Base-by-base conservation (phyloP, 345 rosid genomes). In the Linum usitatissimum region DNA sequence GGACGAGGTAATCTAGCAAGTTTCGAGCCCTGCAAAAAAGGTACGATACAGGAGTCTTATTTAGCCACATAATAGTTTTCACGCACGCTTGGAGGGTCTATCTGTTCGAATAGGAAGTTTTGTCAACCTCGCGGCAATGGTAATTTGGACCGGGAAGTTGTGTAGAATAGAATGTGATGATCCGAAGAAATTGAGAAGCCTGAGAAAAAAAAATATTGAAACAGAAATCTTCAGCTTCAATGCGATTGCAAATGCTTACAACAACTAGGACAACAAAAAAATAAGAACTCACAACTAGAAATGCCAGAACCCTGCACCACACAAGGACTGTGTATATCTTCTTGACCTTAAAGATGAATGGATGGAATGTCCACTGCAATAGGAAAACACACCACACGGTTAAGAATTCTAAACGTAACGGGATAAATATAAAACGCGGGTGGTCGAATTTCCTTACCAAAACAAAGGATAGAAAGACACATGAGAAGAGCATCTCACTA, bases 321-420 rank as follows among this genome's bases (percentile, higher is more conserved):
- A 90, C 61, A 30, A 94, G 77, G 66, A 94, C 97, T 6, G 97
- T 94, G 80, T 90, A 94, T 84, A 94, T 80, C 82, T 81, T 90
- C 81, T 86, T 94, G 85, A 84, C 85, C 84, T 94, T 88, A 74
- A 87, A 72, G 74, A 90, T 70, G 83, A 94, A 94, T 59, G 99
- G 99, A 78, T 94, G 96, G 75, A 90, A 90, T 40, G 95, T 90
- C 99, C 99, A 94, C 99, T 90, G 93, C 79, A 78, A 78, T n/a
- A 64, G 40, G 38, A 6, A 71, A 5, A 20, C 12, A 55, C 21
- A 17, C 13, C 20, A 54, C 56, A 40, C 53, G 4, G 53, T 70
- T 53, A 72, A 40, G 55, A 5, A 31, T 3, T 36, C 14, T 15
- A 42, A 28, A 0, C 23, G 20, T 0, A 9, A n/a, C 18, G 10